Evolutionary conservation across 176 grass and related monocot species (phyloP).

Genomic region (Carex parvula): DNA sequence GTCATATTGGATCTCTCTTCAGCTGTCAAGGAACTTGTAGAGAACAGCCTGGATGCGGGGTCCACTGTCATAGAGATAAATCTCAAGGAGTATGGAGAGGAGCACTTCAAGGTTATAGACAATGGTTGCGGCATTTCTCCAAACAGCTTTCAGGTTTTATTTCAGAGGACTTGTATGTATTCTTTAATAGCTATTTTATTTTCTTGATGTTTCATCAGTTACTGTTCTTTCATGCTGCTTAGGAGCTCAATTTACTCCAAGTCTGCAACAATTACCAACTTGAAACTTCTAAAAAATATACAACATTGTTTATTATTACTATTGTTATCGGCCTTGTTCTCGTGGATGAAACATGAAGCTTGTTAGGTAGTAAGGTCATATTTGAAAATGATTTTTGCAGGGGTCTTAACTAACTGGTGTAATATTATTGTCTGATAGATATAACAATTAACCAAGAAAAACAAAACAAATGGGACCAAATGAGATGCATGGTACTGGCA

Average conservation of each 20-base stretch:
- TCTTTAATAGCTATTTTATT: neutral
- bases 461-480: neutral
- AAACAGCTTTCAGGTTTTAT: slow-evolving; percentile 64
- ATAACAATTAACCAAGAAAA: neutral
- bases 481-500: neutral
- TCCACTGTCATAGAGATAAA: slow-evolving; percentile 69
- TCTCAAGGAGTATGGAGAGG: slow-evolving; percentile 82
- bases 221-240: neutral
- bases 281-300: neutral
- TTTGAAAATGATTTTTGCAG: neutral
- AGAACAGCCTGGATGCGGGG: slow-evolving; percentile 97
- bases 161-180: neutral
- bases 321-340: neutral
- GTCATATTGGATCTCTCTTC: slow-evolving; percentile 90
- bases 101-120: slow-evolving; percentile 78
- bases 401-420: neutral
- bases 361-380: neutral
- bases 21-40: slow-evolving; percentile 90
- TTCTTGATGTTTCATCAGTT: neutral
- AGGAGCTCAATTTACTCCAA: neutral
- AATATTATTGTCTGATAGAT: neutral
- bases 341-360: neutral
- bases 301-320: neutral
- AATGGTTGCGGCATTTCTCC: slow-evolving; percentile 80
- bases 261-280: neutral